phyloP scores from a whole-genome alignment of 257 asterid species.

The Nicotiana undulata region DNA sequence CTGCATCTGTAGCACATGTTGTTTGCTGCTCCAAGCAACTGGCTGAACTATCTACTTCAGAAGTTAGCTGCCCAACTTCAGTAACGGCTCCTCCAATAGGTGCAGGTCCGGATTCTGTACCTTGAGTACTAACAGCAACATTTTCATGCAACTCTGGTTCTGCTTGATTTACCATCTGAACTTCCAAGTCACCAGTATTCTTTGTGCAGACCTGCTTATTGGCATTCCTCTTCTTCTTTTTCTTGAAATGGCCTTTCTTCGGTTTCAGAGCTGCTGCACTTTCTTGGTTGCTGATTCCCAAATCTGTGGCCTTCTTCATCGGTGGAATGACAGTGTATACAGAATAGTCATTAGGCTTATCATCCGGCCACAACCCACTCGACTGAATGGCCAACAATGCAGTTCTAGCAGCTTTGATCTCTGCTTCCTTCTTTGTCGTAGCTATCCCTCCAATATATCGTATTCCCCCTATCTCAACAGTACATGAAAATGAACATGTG shows the following conservation, averaged over 20 bases:
- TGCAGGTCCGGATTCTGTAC: conserved; percentile 10
- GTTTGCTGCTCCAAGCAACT: background rate
- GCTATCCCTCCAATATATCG: conserved; percentile 80
- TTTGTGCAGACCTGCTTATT: conserved; percentile 11
- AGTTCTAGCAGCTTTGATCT: conserved; percentile 92
- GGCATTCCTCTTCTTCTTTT: conserved; percentile 32
- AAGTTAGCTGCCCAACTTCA: background rate
- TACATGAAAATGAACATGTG: conserved; percentile 36
- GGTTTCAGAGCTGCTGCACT: conserved; percentile 51
- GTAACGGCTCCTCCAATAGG: background rate
- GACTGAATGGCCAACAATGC: conserved; percentile 82
- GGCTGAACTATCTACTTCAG: background rate
- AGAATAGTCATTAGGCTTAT: conserved; percentile 24
- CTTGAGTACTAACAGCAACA: conserved; percentile 6
- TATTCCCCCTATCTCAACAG: conserved; percentile 71
- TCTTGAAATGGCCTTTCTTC: conserved; percentile 51
- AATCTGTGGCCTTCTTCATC: conserved; percentile 45
- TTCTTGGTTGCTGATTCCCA: conserved; percentile 41
- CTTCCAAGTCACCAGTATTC: conserved; percentile 11
- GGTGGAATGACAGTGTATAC: conserved; percentile 82
- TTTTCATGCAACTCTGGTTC: conserved; percentile 6
- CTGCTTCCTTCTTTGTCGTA: conserved; percentile 82
- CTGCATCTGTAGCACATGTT: background rate
- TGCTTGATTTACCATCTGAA: conserved; percentile 13
- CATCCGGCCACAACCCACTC: conserved; percentile 25